Conservation (phyloP, 202 grass and related monocot genomes). For the Setaria italica region DNA sequence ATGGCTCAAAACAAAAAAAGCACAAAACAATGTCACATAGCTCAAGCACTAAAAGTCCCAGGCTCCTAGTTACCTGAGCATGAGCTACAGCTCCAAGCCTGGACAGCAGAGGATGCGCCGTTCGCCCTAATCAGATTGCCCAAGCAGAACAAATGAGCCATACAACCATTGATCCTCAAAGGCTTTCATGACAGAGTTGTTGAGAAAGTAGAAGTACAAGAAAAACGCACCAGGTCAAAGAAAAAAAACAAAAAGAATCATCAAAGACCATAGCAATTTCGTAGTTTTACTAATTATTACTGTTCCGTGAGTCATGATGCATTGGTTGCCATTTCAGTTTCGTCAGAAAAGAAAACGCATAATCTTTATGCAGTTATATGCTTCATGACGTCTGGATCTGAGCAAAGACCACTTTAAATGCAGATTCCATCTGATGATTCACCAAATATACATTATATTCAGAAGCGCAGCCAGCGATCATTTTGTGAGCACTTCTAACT, state of each 20-base stretch:
- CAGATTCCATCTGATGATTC: slow-evolving; percentile 38
- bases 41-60: too few species aligned
- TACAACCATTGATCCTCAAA: background rate
- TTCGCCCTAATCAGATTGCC: too few species aligned
- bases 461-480: slow-evolving; percentile 8
- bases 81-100: too few species aligned
- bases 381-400: background rate
- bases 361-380: background rate
- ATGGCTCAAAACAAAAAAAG: too few species aligned
- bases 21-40: too few species aligned
- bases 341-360: background rate
- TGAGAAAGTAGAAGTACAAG: background rate
- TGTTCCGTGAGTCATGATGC: background rate
- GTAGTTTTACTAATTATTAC: background rate
- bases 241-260: too few species aligned
- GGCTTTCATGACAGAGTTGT: background rate
- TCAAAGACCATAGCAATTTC: background rate
- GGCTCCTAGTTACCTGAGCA: too few species aligned
- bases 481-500: slow-evolving; percentile 39
- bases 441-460: slow-evolving; percentile 25
- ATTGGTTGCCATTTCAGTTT: slow-evolving; percentile 22
- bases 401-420: slow-evolving; percentile 1
- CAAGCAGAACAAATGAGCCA: background rate
- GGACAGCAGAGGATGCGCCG: too few species aligned
- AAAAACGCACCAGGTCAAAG: background rate